A percentile compares a stretch with the other conserved stretches of the same genome.
These are phyloP conservation scores for Arthromyces matolae DNA, from an alignment of 768 basidiomycete genomes.

Conservation along the genomic window DNA sequence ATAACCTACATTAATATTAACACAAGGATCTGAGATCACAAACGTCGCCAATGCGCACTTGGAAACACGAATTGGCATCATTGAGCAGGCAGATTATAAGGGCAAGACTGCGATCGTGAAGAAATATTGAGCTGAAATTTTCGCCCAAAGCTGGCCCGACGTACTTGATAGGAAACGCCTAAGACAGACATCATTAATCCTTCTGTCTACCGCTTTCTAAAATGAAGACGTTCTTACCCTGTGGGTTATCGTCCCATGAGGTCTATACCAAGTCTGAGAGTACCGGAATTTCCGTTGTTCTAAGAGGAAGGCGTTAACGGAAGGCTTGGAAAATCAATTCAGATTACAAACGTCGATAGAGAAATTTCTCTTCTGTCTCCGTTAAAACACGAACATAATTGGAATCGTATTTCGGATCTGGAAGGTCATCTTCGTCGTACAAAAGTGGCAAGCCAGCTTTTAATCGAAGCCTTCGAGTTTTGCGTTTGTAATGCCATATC, in stretches of 20 bases:
- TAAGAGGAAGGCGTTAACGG: slow-evolving; percentile 21
- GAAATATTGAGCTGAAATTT: background rate
- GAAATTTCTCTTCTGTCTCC: slow-evolving; percentile 56
- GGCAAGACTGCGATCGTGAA: slow-evolving; percentile 43
- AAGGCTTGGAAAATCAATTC: background rate
- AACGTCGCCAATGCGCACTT: slow-evolving; percentile 35
- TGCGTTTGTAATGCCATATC: slow-evolving; percentile 72
- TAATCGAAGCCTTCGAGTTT: slow-evolving; percentile 53
- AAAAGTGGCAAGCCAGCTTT: slow-evolving; percentile 64
- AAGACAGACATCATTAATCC: slow-evolving; percentile 7
- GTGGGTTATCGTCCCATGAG: slow-evolving; percentile 82
- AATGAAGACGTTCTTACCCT: slow-evolving; percentile 39
- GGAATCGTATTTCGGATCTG: slow-evolving; percentile 69
- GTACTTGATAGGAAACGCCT: slow-evolving; percentile 72
- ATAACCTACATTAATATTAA: slow-evolving; percentile 38
- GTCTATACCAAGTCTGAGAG: slow-evolving; percentile 81
- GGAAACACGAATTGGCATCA: slow-evolving; percentile 80
- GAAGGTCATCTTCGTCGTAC: slow-evolving; percentile 74
- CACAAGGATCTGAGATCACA: background rate
- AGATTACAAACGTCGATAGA: slow-evolving; percentile 55
- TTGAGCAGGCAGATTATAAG: slow-evolving; percentile 69
- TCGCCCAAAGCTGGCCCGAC: slow-evolving; percentile 10
- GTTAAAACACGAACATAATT: slow-evolving; percentile 71
- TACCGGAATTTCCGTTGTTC: slow-evolving; percentile 68
- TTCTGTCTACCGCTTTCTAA: background rate